Base-by-base conservation (phyloP, 371 early-diverging fungal species). In the Rhizopus stolonifer region DNA sequence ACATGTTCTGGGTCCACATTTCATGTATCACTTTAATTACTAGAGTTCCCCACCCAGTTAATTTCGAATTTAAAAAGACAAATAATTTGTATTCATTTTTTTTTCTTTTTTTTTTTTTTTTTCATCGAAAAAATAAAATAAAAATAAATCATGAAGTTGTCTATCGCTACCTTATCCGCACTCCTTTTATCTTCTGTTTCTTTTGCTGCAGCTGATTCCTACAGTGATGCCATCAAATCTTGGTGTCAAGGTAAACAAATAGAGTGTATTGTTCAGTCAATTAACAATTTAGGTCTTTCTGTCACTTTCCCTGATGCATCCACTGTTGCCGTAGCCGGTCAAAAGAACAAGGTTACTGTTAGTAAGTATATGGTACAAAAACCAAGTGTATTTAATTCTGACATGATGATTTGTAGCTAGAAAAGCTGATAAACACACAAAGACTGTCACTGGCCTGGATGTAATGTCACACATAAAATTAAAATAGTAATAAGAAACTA, bases 391-490 rank as follows among this genome's bases (percentile, higher is more conserved):
- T 29, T 29, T 29, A 29, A 11, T 29, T 29, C 11, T 29, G n/a
- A n/a, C n/a, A n/a, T 29, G 11, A 29, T 29, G 36, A n/a, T 36
- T 36, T 36, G 36, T 36, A 69, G 69, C 65, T 23, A 58, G 62
- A 54, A 57, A 43, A n/a, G 45, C 68, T 48, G 51, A 68, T 51
- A 6, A 56, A 29, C 67, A 58, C 29, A 31, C 54, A 55, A 77
- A 73, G 63, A 60, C 61, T 4, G 58, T 77, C 46, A 70, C 69
- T 45, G 73, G 77, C 24, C 66, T 77, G 18, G 73, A 77, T 64
- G 76, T 75, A 70, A 64, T 67, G 53, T 55, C 33, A 26, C 43
- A 54, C 46, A 11, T 45, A 22, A 42, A 7, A 43, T n/a, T 46
- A 22, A 25, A 22, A 29, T 9, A 29, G 11, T 29, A 9, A 6